A percentile compares a stretch with the other conserved stretches of the same genome.
These are phyloP conservation scores for Pseudogymnoascus sp. DNA, from an alignment of 2,329 filamentous ascomycete genomes.

Conservation along the genomic window DNA sequence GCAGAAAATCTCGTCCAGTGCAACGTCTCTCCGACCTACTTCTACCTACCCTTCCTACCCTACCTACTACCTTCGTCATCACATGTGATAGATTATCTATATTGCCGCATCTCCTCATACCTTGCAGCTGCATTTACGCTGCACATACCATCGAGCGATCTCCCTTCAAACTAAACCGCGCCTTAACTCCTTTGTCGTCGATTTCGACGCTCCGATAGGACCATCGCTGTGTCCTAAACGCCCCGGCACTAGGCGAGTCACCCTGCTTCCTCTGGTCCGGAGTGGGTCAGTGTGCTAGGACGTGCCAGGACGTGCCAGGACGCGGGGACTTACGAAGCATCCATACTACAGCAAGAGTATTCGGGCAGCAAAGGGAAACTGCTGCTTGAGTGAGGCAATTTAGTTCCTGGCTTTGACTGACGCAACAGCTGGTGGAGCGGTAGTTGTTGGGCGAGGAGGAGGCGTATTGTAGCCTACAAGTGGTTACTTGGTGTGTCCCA, in stretches of 20 bases:
- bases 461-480: background rate
- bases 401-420: background rate
- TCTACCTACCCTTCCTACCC: background rate
- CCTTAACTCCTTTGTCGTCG: background rate
- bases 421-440: background rate
- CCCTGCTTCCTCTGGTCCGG: slow-evolving; percentile 4
- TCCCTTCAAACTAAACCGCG: background rate
- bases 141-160: background rate
- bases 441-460: background rate
- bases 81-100: background rate
- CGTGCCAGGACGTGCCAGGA: background rate
- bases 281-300: background rate
- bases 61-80: background rate
- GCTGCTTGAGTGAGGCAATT: background rate
- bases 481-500: background rate
- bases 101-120: background rate
- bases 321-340: background rate
- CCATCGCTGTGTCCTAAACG: background rate
- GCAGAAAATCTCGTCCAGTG: background rate
- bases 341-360: background rate
- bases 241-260: slow-evolving; percentile 2
- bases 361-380: background rate
- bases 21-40: background rate
- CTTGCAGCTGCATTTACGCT: background rate
- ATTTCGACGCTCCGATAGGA: background rate